Evolutionary conservation across 306 rosid species (phyloP), one percentile per base, ranked within the genome.

Genomic region (Canavalia gladiata): DNA sequence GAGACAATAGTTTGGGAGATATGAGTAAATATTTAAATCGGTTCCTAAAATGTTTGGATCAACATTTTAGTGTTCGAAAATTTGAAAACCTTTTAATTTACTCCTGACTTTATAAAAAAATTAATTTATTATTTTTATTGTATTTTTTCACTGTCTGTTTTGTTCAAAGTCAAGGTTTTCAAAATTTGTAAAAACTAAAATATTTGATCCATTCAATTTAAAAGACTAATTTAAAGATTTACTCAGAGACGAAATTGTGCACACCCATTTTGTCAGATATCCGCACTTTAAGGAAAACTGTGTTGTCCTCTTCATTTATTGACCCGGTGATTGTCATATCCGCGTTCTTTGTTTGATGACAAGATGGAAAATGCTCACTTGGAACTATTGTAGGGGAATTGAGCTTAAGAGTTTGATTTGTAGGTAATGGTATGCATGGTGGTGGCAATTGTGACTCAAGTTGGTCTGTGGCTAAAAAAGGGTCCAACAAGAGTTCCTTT

Each of bases 281-380:
- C 63, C 58, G 87, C 4, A 91, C 95, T 92, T 86, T 90, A 34
- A 95, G 95, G 72, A 88, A 84, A 69, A 95, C 82, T 5, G 94
- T 84, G 77, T 87, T 87, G n/a, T 91, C 91, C 31, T 87, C 85
- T 42, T 88, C 86, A 66, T 88, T 82, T 85, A 89, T 84, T 47
- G 94, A 85, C 45, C 98, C 98, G 0, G 94, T 92, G 66, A 95
- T 92, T 55, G 87, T 80, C 95, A 92, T 90, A 43, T 90, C 82
- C 29, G 90, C 87, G 54, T 76, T 81, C 75, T 85, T 88, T 74
- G 42, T 47, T 52, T 67, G 54, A 64, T 86, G 84, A 79, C 76
- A 5, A 68, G 45, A 28, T 12, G 35, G 8, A 79, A 65, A 59
- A 47, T 71, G 74, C 31, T 41, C 74, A 52, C 30, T 67, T 56